Evolutionary conservation across 306 rosid genomes (phyloP).

Genomic region (Fagus sylvatica): DNA sequence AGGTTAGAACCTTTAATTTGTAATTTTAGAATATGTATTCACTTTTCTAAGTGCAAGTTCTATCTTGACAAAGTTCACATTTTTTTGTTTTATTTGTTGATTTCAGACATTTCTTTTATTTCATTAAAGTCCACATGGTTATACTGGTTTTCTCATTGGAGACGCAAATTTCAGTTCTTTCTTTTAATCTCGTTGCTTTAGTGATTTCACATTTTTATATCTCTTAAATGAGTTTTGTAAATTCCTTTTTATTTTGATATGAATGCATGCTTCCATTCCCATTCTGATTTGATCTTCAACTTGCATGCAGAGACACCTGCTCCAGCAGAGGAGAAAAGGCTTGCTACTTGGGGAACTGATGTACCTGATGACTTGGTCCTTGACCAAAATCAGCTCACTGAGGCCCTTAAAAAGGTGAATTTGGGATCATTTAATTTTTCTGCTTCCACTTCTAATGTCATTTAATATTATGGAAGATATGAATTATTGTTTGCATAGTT

Average conservation of each 20-base stretch:
- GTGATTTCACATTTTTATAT: background rate
- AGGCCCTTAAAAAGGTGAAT: conserved; percentile 54
- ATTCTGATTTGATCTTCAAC: conserved; percentile 4
- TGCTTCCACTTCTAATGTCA: background rate
- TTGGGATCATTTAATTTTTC: background rate
- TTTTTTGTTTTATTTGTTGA: background rate
- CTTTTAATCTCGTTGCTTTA: background rate
- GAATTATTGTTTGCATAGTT: background rate
- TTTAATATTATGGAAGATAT: background rate
- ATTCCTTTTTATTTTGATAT: background rate
- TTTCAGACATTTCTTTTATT: background rate
- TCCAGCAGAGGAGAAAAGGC: conserved; percentile 52
- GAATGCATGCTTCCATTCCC: background rate
- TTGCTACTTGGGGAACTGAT: conserved; percentile 73
- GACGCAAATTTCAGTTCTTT: background rate
- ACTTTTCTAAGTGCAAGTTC: background rate
- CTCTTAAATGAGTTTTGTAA: background rate
- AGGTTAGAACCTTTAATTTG: conserved; percentile 28
- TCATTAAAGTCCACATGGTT: conserved; percentile 5
- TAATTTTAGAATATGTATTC: background rate
- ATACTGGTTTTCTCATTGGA: background rate
- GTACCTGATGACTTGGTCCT: conserved; percentile 58
- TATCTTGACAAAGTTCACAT: background rate
- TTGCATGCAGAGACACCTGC: conserved; percentile 38
- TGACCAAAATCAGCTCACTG: conserved; percentile 52